These are phyloP conservation scores for Cornus florida DNA, from an alignment of 148 eudicot species.

Conservation along the genomic window DNA sequence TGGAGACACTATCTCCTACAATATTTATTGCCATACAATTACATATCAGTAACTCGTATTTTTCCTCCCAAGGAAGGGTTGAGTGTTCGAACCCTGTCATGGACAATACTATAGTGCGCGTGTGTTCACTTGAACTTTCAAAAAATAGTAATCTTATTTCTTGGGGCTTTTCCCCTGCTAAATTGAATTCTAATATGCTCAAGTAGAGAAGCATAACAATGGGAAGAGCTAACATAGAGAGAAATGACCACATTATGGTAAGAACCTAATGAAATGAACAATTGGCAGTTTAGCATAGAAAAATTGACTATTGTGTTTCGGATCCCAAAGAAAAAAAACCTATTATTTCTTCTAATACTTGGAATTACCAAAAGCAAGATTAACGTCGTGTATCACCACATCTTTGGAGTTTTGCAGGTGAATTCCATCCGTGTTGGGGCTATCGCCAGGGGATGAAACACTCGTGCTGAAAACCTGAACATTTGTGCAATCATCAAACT, in stretches of 20 bases:
- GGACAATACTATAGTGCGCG: too few relatives aligned
- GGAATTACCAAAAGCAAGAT: constrained; percentile 35
- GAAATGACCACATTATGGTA: too few relatives aligned
- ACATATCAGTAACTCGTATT: background rate
- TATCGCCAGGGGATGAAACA: constrained; percentile 36
- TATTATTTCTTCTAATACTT: background rate
- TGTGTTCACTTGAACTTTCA: background rate
- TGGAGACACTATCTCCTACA: constrained; percentile 40
- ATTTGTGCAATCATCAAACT: constrained; percentile 29
- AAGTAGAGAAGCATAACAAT: too few relatives aligned
- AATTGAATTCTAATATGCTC: too few relatives aligned
- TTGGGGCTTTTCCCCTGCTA: too few relatives aligned
- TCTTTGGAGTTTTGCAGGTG: constrained; percentile 43
- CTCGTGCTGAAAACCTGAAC: constrained; percentile 31
- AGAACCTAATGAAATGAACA: too few relatives aligned
- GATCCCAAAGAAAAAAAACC: background rate
- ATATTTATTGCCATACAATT: background rate
- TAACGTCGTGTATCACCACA: constrained; percentile 28
- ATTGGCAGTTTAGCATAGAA: too few relatives aligned
- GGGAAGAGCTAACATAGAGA: too few relatives aligned
- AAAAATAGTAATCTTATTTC: too few relatives aligned
- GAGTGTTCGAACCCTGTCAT: too few relatives aligned
- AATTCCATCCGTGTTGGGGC: constrained; percentile 44
- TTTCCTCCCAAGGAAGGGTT: too few relatives aligned
- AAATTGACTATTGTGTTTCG: background rate